Evolutionary conservation across 371 early-diverging fungal species (phyloP).

Genomic region (Conidiobolus coronatus): DNA sequence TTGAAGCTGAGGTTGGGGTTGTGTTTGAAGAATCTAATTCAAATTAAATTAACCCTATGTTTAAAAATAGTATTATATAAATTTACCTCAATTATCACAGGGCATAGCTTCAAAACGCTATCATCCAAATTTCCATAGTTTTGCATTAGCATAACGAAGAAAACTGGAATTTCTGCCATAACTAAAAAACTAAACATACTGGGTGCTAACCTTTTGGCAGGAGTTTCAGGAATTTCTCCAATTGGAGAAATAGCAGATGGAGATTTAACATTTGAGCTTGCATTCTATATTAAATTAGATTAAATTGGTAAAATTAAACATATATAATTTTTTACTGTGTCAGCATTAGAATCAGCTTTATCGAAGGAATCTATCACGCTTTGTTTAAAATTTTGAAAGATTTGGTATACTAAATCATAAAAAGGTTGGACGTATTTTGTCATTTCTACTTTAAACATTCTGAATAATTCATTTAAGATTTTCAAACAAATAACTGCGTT

Average conservation of each 20-base stretch:
- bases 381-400: conserved; percentile 74
- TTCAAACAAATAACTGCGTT: conserved; percentile 82
- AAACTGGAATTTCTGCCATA: conserved; percentile 89
- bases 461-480: conserved; percentile 82
- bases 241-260: conserved; percentile 62
- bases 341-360: conserved; percentile 27
- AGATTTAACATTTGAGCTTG: conserved; percentile 26
- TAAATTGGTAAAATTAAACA: background rate
- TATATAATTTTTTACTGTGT: conserved; percentile 18
- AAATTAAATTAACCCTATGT: background rate
- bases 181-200: conserved; percentile 86
- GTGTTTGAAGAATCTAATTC: conserved; percentile 23
- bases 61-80: background rate
- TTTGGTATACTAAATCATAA: conserved; percentile 71
- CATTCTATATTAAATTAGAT: conserved; percentile 17
- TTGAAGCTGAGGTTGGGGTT: conserved; percentile 50
- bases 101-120: conserved; percentile 8
- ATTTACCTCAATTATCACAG: background rate
- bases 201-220: conserved; percentile 36
- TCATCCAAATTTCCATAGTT: conserved; percentile 8
- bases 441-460: conserved; percentile 50
- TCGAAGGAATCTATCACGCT: conserved; percentile 63
- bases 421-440: conserved; percentile 78
- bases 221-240: conserved; percentile 23
- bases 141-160: conserved; percentile 88